phyloP scores from a whole-genome alignment of 768 basidiomycete species.

The Mycena latifolia region DNA sequence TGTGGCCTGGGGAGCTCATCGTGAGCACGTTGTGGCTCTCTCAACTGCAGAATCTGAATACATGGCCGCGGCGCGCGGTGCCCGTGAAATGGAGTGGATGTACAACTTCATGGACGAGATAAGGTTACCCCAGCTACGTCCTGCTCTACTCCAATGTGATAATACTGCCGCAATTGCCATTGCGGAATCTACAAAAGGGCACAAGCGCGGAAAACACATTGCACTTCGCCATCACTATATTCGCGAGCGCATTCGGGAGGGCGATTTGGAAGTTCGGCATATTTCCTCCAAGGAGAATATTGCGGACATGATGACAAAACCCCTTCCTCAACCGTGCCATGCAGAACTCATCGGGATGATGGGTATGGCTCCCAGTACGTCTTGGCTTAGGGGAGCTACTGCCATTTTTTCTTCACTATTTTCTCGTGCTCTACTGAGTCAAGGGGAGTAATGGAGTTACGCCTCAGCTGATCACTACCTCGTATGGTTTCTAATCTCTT shows the following conservation, averaged over 20 bases:
- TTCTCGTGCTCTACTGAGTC: not conserved
- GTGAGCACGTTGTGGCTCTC: not conserved
- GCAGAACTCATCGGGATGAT: too few relatives aligned
- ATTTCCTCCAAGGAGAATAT: too few relatives aligned
- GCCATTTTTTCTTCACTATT: too few relatives aligned
- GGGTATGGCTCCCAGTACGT: too few relatives aligned
- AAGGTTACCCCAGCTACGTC: not conserved
- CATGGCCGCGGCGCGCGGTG: not conserved
- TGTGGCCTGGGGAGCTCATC: not conserved
- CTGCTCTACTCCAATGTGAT: not conserved
- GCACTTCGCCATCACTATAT: too few relatives aligned
- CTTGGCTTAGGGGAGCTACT: too few relatives aligned
- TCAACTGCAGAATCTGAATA: constrained; percentile 7
- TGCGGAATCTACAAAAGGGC: not conserved
- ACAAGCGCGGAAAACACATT: not conserved
- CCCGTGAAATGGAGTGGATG: not conserved
- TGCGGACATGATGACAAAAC: too few relatives aligned
- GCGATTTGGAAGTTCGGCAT: too few relatives aligned
- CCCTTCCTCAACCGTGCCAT: too few relatives aligned
- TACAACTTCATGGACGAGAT: constrained; percentile 5
- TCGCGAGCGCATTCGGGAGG: too few relatives aligned
- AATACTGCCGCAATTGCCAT: not conserved
- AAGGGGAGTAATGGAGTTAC: constrained; percentile 15
- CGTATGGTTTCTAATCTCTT: too few relatives aligned
- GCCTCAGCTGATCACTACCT: too few relatives aligned